phyloP scores from a whole-genome alignment of 1,139 yeast genomes.

The Hyphopichia fennica region DNA sequence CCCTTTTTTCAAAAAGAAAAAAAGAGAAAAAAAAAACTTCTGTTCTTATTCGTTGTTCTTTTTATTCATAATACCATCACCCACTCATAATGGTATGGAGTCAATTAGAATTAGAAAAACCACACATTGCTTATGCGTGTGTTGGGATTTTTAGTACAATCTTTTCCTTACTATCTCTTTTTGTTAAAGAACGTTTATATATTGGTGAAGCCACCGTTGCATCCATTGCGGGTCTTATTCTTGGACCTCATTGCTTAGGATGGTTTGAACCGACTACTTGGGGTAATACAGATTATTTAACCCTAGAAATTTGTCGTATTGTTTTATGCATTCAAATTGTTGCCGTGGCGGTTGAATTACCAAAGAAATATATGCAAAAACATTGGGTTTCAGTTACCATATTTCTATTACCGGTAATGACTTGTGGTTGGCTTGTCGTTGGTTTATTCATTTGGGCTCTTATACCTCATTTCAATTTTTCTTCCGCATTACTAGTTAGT shows the following conservation, averaged over 20 bases:
- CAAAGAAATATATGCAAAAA: constrained; percentile 85
- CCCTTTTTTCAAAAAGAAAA: too few species aligned
- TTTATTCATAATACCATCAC: background rate
- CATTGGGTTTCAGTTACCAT: constrained; percentile 86
- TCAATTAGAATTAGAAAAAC: constrained; percentile 27
- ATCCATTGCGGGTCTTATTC: constrained; percentile 82
- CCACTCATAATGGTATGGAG: background rate
- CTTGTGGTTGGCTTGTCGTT: constrained; percentile 86
- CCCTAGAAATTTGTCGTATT: constrained; percentile 84
- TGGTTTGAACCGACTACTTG: constrained; percentile 89
- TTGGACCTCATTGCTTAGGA: constrained; percentile 88
- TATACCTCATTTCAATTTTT: constrained; percentile 78
- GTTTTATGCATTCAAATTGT: constrained; percentile 92
- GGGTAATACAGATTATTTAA: constrained; percentile 88
- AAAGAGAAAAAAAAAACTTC: too few species aligned
- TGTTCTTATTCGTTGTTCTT: too few species aligned
- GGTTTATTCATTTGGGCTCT: constrained; percentile 84
- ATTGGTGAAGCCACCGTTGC: constrained; percentile 98
- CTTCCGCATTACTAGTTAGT: constrained; percentile 75
- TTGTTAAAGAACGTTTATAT: constrained; percentile 84
- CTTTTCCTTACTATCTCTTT: constrained; percentile 86
- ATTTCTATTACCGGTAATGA: constrained; percentile 88
- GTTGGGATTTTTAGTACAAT: constrained; percentile 86
- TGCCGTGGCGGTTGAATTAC: constrained; percentile 96
- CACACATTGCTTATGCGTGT: constrained; percentile 92